A percentile compares a stretch with the other conserved stretches of the same genome.
phyloP scores from a whole-genome alignment of 2,329 filamentous ascomycete genomes.

The Curvularia verruculosa region DNA sequence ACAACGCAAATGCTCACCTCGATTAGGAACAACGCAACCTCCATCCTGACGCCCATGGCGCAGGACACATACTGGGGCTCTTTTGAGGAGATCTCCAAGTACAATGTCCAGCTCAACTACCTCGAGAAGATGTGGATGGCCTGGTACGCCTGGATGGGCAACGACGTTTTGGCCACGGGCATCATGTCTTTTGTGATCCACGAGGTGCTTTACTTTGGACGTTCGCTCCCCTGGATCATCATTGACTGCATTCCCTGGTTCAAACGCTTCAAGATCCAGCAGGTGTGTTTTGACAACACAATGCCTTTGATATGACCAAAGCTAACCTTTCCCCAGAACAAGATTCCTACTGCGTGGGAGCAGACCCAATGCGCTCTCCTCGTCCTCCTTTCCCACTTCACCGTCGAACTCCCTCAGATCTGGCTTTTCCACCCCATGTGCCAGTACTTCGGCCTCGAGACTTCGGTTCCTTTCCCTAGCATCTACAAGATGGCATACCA shows the following conservation, averaged over 20 bases:
- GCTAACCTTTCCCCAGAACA: conserved; percentile 60
- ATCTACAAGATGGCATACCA: conserved; percentile 87
- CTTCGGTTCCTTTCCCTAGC: conserved; percentile 86
- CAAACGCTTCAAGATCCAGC: conserved; percentile 93
- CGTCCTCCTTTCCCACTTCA: conserved; percentile 94
- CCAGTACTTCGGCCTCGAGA: conserved; percentile 87
- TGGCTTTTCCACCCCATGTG: conserved; percentile 99
- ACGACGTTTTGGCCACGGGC: conserved; percentile 93
- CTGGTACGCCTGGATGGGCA: conserved; percentile 98
- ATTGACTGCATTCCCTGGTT: conserved; percentile 88
- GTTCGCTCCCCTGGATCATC: conserved; percentile 88
- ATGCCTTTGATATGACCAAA: not conserved
- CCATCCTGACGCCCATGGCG: conserved; percentile 46
- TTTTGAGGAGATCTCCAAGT: conserved; percentile 68
- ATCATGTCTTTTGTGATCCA: conserved; percentile 98
- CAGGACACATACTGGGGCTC: conserved; percentile 69
- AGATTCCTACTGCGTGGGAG: conserved; percentile 89
- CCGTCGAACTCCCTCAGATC: conserved; percentile 96
- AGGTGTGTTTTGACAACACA: conserved; percentile 59
- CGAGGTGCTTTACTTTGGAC: conserved; percentile 92
- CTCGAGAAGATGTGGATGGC: conserved; percentile 89
- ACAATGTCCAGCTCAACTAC: conserved; percentile 86
- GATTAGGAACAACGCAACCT: conserved; percentile 48
- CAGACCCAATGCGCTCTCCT: conserved; percentile 94
- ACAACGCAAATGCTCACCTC: conserved; percentile 26